Base-by-base conservation (phyloP, 768 basidiomycete species). In the Leucocoprinus sp. region DNA sequence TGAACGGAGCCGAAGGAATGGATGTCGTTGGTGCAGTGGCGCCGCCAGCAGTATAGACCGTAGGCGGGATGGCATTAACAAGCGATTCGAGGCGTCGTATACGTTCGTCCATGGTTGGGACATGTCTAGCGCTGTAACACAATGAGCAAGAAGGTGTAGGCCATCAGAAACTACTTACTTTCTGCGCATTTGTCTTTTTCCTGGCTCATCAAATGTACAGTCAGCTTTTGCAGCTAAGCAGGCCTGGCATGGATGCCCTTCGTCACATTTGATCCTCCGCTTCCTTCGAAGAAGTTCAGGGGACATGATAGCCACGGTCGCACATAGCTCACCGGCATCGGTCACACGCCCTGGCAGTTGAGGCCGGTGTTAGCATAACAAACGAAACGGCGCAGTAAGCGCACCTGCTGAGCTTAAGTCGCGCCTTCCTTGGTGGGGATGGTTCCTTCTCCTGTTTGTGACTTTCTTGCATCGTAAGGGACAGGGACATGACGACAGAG, bases 321-420 rank as follows among this genome's bases (percentile, higher is more conserved):
- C 38, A 9, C 23, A 29, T 26, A 52, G 54, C 84, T 73, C 67
- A 90, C 86, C 88, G 79, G 70, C 88, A 91, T 50, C 88, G 84
- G 74, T 91, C 88, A 70, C 88, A 91, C 49, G 88, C 87, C 60
- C 88, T 90, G 52, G n/a, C n/a, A n/a, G n/a, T n/a, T n/a, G n/a
- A n/a, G n/a, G n/a, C n/a, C n/a, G n/a, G n/a, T n/a, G n/a, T 28
- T 12, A 12, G 18, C 19, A 4, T 4, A 2, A 28, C n/a, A 39
- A 19, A 37, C 17, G 39, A 23, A 31, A 29, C 35, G 28, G 33
- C 23, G 53, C 38, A 45, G 42, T 12, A 4, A 47, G 60, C 75
- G 29, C 49, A 85, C 88, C 87, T 83, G 76, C 83, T 88, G 48
- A 91, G 66, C 69, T 91, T 91, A 70, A 91, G 90, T 42, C 88